phyloP scores from a whole-genome alignment of 2,329 filamentous ascomycete genomes.

The Emmonsiellopsis sp. region DNA sequence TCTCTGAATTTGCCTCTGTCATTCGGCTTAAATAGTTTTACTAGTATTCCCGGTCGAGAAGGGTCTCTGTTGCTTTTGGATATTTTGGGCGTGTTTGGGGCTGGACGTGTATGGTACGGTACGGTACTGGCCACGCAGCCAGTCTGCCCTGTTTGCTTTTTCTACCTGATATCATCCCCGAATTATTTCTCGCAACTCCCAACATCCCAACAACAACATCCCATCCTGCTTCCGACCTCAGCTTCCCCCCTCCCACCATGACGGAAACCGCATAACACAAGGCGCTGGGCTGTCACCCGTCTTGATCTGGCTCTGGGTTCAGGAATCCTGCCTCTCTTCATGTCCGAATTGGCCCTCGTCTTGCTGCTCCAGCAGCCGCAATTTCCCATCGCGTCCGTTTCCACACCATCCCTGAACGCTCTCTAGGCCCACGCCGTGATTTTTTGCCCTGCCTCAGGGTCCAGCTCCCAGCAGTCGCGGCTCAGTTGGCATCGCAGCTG shows the following conservation, averaged over 20 bases:
- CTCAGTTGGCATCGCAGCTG: background rate
- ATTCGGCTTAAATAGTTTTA: too few relatives aligned
- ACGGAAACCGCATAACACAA: background rate
- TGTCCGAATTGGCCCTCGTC: background rate
- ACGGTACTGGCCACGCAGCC: background rate
- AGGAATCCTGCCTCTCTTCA: conserved; percentile 1
- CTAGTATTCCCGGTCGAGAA: too few relatives aligned
- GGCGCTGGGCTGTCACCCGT: background rate
- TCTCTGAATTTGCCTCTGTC: too few relatives aligned
- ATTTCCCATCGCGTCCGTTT: background rate
- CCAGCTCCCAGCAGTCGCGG: background rate
- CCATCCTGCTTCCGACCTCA: background rate
- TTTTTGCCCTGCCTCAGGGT: background rate
- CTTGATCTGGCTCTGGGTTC: background rate
- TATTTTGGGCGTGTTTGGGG: background rate
- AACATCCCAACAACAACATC: background rate
- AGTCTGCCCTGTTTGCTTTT: background rate
- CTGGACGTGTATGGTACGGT: background rate
- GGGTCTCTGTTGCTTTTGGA: background rate
- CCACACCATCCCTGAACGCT: background rate
- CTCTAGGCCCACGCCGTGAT: background rate
- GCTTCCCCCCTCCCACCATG: background rate
- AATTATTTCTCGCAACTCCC: background rate
- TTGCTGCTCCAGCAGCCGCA: conserved; percentile 6
- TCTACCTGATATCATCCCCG: background rate